Conservation (phyloP, 169 alveolate genomes). For the Plasmodium vinckei region DNA sequence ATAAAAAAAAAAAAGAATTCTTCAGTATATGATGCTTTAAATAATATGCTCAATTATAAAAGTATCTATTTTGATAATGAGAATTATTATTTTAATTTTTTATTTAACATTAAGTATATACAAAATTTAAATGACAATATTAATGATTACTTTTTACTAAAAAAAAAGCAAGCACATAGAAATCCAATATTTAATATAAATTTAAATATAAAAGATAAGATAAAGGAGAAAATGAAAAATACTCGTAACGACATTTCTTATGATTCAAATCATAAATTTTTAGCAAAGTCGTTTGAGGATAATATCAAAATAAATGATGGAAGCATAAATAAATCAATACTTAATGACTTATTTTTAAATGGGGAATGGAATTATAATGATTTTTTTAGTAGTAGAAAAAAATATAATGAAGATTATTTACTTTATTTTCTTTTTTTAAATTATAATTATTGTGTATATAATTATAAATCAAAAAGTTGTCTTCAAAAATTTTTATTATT, state of each 20-base stretch:
- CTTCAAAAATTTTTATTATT: slow-evolving; percentile 7
- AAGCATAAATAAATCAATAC: not conserved
- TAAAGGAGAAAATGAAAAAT: slow-evolving; percentile 24
- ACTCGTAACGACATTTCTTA: not conserved
- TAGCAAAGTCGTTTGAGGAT: not conserved
- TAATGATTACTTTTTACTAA: slow-evolving; percentile 27
- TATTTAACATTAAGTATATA: slow-evolving; percentile 17
- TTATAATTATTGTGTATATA: slow-evolving; percentile 70
- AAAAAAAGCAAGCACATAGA: slow-evolving; percentile 21
- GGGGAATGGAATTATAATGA: not conserved
- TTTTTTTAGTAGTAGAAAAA: not conserved
- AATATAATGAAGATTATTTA: slow-evolving; percentile 27
- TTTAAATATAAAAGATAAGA: slow-evolving; percentile 51
- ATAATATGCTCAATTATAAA: slow-evolving; percentile 20
- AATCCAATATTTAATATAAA: slow-evolving; percentile 30
- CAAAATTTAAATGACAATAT: slow-evolving; percentile 31
- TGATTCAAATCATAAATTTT: not conserved
- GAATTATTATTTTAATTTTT: slow-evolving; percentile 28
- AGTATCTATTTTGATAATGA: slow-evolving; percentile 31
- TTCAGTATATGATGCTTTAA: slow-evolving; percentile 13
- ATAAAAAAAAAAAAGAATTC: slow-evolving; percentile 23
- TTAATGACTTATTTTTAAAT: not conserved
- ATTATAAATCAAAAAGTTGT: slow-evolving; percentile 3
- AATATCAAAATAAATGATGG: not conserved
- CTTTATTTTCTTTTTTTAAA: slow-evolving; percentile 43